Conservation (phyloP, 139 green algal species). For the Chlamydomonas sphaeroides region DNA sequence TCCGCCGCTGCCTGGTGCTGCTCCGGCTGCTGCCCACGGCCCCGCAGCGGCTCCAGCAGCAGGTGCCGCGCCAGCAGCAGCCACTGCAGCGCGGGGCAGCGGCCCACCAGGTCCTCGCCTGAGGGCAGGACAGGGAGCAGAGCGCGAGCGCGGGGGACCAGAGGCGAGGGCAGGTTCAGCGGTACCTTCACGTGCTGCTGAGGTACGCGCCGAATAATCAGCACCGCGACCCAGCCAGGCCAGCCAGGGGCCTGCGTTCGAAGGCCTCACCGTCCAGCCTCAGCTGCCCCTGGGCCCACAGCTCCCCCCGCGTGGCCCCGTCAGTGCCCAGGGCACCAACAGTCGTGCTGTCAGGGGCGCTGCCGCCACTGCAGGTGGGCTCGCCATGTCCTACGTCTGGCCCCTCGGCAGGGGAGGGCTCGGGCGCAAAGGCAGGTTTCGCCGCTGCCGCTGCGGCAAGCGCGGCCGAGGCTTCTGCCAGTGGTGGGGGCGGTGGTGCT, state of each 20-base stretch:
- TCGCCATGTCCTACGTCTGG: too few species aligned
- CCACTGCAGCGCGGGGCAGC: slow-evolving; percentile 69
- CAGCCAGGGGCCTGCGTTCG: neutral
- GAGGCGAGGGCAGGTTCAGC: neutral
- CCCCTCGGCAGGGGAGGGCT: too few species aligned
- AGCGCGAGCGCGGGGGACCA: neutral
- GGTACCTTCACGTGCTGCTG: too few species aligned
- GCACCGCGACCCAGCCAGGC: neutral
- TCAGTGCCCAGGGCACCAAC: slow-evolving; percentile 24
- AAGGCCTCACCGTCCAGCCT: slow-evolving; percentile 60
- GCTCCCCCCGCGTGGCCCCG: slow-evolving; percentile 32
- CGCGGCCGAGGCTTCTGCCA: neutral
- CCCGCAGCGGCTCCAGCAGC: slow-evolving; percentile 59
- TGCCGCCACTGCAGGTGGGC: neutral
- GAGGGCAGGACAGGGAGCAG: too few species aligned
- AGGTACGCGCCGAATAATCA: neutral
- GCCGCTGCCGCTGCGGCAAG: neutral
- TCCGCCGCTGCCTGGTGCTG: neutral
- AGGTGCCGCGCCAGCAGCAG: slow-evolving; percentile 73
- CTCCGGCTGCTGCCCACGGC: slow-evolving; percentile 10
- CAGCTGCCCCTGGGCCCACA: slow-evolving; percentile 61
- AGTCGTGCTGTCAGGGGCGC: neutral
- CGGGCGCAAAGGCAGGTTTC: neutral
- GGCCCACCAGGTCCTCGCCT: slow-evolving; percentile 76
- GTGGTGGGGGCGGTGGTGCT: neutral